These are phyloP conservation scores for Blastomyces silverae DNA, from an alignment of 2,329 filamentous ascomycete genomes.

Conservation along the genomic window DNA sequence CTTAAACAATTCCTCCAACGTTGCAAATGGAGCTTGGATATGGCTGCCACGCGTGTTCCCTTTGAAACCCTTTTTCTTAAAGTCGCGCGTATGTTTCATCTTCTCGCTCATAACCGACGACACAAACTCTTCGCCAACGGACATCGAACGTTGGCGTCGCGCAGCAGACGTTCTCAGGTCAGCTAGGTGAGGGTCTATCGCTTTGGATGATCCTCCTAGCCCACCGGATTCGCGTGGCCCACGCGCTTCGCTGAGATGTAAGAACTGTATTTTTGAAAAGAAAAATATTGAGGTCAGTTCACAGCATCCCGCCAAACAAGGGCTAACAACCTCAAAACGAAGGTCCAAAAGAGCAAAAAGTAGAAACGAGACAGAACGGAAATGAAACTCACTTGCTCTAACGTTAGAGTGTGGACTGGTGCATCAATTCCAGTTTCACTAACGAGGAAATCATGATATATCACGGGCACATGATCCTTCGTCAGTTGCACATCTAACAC, in stretches of 20 bases:
- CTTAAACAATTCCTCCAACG: conserved; percentile 84
- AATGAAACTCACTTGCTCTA: conserved; percentile 60
- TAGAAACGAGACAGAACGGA: neutral
- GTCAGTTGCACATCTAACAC: conserved; percentile 81
- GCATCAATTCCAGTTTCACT: conserved; percentile 97
- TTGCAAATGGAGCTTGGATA: conserved; percentile 93
- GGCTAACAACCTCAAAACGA: conserved; percentile 8
- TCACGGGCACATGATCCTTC: conserved; percentile 97
- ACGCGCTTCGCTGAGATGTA: conserved; percentile 66
- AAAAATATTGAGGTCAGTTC: neutral
- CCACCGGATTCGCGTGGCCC: conserved; percentile 10
- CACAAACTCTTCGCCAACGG: conserved; percentile 49
- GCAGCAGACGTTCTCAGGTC: conserved; percentile 18
- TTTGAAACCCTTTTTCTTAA: conserved; percentile 92
- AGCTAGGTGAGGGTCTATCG: conserved; percentile 5
- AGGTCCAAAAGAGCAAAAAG: conserved; percentile 3
- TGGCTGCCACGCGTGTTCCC: conserved; percentile 89
- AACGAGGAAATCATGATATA: conserved; percentile 97
- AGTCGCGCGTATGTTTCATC: conserved; percentile 96
- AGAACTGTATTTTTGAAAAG: conserved; percentile 47
- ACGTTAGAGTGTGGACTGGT: conserved; percentile 85
- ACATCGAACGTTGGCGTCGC: conserved; percentile 51
- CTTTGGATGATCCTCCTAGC: neutral
- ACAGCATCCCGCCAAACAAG: conserved; percentile 3
- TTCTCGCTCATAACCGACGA: conserved; percentile 58